These are phyloP conservation scores for Fonsecaea erecta DNA, from an alignment of 2,329 filamentous ascomycete species.

Conservation along the genomic window DNA sequence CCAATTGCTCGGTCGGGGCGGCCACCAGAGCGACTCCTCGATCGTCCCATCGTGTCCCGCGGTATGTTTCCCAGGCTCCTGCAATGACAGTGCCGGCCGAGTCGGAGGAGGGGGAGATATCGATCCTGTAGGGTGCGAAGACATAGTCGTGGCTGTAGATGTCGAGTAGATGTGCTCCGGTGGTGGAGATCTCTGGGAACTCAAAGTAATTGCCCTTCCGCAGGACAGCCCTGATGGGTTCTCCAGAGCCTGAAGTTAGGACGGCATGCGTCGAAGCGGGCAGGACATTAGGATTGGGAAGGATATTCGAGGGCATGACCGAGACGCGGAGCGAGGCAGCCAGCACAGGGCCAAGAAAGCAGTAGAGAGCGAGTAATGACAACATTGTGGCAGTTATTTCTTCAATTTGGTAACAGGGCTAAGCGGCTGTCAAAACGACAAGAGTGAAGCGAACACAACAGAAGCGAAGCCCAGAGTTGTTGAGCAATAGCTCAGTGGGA, in stretches of 20 bases:
- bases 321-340: constrained; percentile 39
- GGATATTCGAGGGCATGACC: constrained; percentile 49
- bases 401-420: neutral
- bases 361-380: neutral
- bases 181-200: constrained; percentile 67
- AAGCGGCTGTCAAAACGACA: neutral
- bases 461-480: constrained; percentile 1
- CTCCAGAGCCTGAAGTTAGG: constrained; percentile 47
- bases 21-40: constrained; percentile 32
- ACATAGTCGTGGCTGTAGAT: constrained; percentile 74
- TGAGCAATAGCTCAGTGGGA: neutral
- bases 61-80: constrained; percentile 35
- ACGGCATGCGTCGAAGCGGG: constrained; percentile 58
- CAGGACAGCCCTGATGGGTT: constrained; percentile 53
- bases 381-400: neutral
- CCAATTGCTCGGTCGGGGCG: constrained; percentile 46
- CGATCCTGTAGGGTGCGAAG: constrained; percentile 81
- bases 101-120: constrained; percentile 57
- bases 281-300: constrained; percentile 49
- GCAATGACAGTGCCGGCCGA: constrained; percentile 46
- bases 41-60: constrained; percentile 37
- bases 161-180: constrained; percentile 79
- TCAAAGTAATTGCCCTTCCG: constrained; percentile 65
- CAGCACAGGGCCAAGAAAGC: neutral
- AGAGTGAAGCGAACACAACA: neutral